Evolutionary conservation across 2,329 filamentous ascomycete species (phyloP), one percentile per base, ranked within the genome.

Genomic region (Aspergillus candidus): DNA sequence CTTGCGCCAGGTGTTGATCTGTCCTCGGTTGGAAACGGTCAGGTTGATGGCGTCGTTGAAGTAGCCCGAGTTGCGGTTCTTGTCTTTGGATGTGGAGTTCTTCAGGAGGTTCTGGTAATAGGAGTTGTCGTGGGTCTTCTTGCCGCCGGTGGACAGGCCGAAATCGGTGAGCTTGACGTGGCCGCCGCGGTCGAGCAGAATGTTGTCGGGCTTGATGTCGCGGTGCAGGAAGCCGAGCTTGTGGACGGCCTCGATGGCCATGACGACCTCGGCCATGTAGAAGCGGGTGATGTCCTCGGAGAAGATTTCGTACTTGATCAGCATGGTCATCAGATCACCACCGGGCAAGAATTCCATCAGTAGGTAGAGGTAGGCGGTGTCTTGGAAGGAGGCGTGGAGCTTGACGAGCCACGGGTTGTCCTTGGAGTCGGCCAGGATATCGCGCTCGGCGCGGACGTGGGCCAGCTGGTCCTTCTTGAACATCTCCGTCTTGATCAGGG

Each of bases 241-340:
- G 71, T 98, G 93, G 34, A 98, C 93, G 11, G 93, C 93, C 64
- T 98, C 93, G 55, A 98, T 97, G n/a, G 93, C 93, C 62, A 97
- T 78, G 17, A 95, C 88, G 58, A 97, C 91, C 68, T 98, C 91
- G 17, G 93, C 93, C 80, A 98, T 98, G 71, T 98, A 98, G 71
- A 98, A 98, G 13, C 93, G 83, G 27, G 93, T 98, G 55, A 98
- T 97, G 56, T 98, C 93, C 67, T 97, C 91, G 0, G 89, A 94
- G 68, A 98, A 98, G 66, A 98, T 96, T 67, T 98, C 93, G 63
- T 98, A 98, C 77, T 97, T 98, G 74, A 98, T 98, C 56, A 98
- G 77, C 93, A 98, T 98, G 3, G 93, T 98, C 93, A 98, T 98
- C 66, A 98, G 70, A 72, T 98, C 93, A 68, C 93, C 93, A 68